phyloP scores from a whole-genome alignment of 176 grass and related monocot genomes.

The Juncus inflexus region DNA sequence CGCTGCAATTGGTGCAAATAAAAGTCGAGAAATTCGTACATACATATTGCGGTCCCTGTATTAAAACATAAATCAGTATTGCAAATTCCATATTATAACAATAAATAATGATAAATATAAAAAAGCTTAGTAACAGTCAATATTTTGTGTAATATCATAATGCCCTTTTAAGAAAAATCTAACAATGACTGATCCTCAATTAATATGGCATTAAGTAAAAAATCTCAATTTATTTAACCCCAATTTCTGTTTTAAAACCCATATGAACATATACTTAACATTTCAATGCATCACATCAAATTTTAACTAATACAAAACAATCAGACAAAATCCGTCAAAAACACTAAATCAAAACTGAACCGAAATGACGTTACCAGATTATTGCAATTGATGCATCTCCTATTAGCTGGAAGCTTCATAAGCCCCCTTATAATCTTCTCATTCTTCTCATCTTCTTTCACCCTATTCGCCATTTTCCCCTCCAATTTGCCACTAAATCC shows the following conservation, averaged over 20 bases:
- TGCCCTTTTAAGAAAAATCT: background rate
- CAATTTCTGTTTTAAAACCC: background rate
- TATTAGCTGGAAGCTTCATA: conserved; percentile 89
- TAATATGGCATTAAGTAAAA: background rate
- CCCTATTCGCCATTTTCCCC: conserved; percentile 57
- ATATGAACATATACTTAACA: background rate
- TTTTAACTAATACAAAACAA: conserved; percentile 8
- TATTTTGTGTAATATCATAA: background rate
- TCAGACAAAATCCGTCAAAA: background rate
- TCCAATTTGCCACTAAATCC: conserved; percentile 13
- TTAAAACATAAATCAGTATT: conserved; percentile 38
- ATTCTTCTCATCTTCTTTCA: conserved; percentile 95
- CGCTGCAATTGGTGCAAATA: conserved; percentile 96
- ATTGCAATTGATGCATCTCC: conserved; percentile 98
- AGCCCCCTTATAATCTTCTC: conserved; percentile 91
- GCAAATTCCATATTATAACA: background rate
- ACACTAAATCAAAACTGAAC: conserved; percentile 15
- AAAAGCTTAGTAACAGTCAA: background rate
- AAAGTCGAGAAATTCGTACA: conserved; percentile 99
- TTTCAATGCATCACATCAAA: background rate
- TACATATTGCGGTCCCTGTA: conserved; percentile 96
- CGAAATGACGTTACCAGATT: conserved; percentile 55
- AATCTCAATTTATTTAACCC: conserved; percentile 5
- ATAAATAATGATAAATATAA: conserved; percentile 9
- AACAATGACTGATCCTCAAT: background rate